Percentiles rank a stretch among this genome's conserved stretches.
These are phyloP conservation scores for Trifolium dubium DNA, from an alignment of 306 rosid species.

Conservation along the genomic window DNA sequence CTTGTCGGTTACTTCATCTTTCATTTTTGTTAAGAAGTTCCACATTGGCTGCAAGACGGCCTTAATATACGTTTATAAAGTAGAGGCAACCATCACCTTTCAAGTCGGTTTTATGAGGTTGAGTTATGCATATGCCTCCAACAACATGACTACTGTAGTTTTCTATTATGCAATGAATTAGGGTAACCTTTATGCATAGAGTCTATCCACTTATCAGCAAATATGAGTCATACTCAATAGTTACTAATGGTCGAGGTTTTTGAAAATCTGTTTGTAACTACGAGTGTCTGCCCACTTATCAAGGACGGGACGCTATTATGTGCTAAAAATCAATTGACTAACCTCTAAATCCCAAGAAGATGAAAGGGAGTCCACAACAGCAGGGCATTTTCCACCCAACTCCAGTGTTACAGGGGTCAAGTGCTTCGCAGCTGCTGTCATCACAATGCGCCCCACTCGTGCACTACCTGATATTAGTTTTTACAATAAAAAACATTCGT, in stretches of 20 bases:
- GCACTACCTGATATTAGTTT: conserved; percentile 58
- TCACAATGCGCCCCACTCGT: conserved; percentile 60
- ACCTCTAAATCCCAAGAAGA: conserved; percentile 66
- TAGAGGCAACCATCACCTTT: no score
- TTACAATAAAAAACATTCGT: background rate
- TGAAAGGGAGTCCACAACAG: conserved; percentile 70
- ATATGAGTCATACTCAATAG: no score
- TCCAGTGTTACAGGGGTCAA: conserved; percentile 77
- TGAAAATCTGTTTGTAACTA: no score
- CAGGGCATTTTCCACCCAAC: conserved; percentile 88
- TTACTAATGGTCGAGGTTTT: no score
- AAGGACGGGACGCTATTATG: background rate
- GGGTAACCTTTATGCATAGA: background rate
- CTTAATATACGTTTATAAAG: no score
- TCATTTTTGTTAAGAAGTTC: no score
- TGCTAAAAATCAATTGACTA: background rate
- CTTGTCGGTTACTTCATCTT: background rate
- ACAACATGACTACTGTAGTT: background rate
- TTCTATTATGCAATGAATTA: background rate
- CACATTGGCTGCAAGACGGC: no score
- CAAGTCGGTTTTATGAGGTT: no score
- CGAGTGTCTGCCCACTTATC: no score
- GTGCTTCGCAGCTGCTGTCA: conserved; percentile 70
- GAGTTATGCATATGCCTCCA: background rate
- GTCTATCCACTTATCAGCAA: no score